phyloP scores from a whole-genome alignment of 108 stramenopile genomes.

The Skeletonema grethae region DNA sequence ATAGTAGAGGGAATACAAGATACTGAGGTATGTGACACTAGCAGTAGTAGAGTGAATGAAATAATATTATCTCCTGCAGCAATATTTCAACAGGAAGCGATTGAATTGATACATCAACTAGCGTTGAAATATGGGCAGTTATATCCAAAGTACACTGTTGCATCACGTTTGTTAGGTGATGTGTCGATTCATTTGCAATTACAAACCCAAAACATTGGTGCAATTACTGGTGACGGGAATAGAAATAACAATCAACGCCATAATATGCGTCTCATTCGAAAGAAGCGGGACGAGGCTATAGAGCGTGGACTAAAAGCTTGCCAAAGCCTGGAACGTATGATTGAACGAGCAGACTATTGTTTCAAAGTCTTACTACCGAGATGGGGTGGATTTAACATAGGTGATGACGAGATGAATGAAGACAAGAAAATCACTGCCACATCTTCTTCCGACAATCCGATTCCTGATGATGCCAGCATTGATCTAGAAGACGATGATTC shows the following conservation, averaged over 20 bases:
- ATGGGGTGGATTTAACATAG: slow-evolving; percentile 38
- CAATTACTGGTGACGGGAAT: neutral
- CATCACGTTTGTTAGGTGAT: slow-evolving; percentile 39
- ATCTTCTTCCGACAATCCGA: neutral
- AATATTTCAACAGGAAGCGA: slow-evolving; percentile 28
- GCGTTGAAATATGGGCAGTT: slow-evolving; percentile 25
- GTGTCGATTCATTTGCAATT: neutral
- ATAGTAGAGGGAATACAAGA: slow-evolving; percentile 7
- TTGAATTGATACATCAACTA: slow-evolving; percentile 34
- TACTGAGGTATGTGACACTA: slow-evolving; percentile 3
- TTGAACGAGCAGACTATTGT: slow-evolving; percentile 31
- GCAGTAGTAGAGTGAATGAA: neutral
- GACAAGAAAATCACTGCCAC: neutral
- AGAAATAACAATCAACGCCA: neutral
- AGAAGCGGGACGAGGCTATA: slow-evolving; percentile 32
- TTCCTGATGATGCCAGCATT: slow-evolving; percentile 1
- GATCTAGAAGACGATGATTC: slow-evolving; percentile 37
- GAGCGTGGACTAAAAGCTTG: slow-evolving; percentile 25
- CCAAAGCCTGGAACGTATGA: slow-evolving; percentile 23
- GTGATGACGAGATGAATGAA: neutral
- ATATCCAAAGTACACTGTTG: slow-evolving; percentile 38
- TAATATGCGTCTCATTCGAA: slow-evolving; percentile 15
- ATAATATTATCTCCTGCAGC: neutral
- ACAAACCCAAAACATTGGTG: neutral
- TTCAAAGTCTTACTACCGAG: slow-evolving; percentile 38